Percentiles rank a stretch among this genome's conserved stretches.
Evolutionary conservation across 2,329 filamentous ascomycete genomes (phyloP).

Genomic region (Beauveria sp.): DNA sequence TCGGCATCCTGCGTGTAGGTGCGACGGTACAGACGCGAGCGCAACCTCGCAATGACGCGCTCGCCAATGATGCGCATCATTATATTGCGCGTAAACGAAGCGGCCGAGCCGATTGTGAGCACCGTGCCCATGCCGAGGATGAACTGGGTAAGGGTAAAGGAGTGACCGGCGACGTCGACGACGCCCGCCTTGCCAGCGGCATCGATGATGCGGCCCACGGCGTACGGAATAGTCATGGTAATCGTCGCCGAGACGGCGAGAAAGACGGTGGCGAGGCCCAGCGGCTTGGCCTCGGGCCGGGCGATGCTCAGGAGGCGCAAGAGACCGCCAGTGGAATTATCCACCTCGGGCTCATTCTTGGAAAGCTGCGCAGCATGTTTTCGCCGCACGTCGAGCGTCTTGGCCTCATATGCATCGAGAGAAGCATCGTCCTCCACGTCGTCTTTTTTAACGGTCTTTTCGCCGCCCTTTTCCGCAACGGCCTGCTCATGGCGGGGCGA

Average conservation of each 20-base stretch:
- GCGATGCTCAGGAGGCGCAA: constrained; percentile 86
- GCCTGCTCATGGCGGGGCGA: neutral
- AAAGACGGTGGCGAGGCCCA: constrained; percentile 72
- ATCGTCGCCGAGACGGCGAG: constrained; percentile 87
- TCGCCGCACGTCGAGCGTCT: constrained; percentile 60
- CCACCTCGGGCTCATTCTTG: constrained; percentile 61
- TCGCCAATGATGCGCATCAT: constrained; percentile 92
- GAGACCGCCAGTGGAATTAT: constrained; percentile 60
- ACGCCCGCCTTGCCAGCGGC: constrained; percentile 68
- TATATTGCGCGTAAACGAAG: constrained; percentile 91
- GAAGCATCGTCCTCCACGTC: constrained; percentile 67
- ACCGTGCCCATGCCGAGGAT: constrained; percentile 72
- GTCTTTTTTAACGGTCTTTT: constrained; percentile 50
- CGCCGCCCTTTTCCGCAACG: constrained; percentile 10
- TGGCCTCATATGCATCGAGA: neutral
- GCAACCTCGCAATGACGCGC: constrained; percentile 81
- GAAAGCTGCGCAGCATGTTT: constrained; percentile 82
- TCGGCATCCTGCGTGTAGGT: constrained; percentile 96
- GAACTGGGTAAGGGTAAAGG: constrained; percentile 78
- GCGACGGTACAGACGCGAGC: constrained; percentile 84
- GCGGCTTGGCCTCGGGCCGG: constrained; percentile 70
- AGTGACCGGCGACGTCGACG: constrained; percentile 67
- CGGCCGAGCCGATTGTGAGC: constrained; percentile 73
- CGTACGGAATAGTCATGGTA: constrained; percentile 94
- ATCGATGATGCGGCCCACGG: constrained; percentile 92